Evolutionary conservation across 495 filamentous ascomycete genomes (phyloP).

Genomic region (Geoglossum glabrum): DNA sequence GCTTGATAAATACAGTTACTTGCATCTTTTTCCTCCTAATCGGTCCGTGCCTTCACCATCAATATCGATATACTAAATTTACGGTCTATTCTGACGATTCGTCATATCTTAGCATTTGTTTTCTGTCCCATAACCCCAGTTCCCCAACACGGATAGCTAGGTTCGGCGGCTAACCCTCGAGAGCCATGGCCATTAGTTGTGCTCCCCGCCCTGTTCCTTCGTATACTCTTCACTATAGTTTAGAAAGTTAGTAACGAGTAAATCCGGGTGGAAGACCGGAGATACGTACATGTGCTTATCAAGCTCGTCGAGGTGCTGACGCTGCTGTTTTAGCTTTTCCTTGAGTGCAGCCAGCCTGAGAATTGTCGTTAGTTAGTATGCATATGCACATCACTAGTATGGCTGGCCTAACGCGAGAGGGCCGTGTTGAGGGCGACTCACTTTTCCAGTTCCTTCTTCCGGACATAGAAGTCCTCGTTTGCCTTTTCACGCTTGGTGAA

Average conservation of each 20-base stretch:
- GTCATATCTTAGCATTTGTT: neutral
- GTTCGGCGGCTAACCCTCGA: too few species aligned
- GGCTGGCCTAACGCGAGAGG: neutral
- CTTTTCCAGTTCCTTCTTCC: constrained; percentile 72
- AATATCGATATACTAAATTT: neutral
- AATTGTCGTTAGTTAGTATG: neutral
- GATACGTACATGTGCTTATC: constrained; percentile 59
- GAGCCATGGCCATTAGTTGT: constrained; percentile 40
- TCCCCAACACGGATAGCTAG: too few species aligned
- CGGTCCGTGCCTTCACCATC: neutral
- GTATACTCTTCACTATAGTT: constrained; percentile 41
- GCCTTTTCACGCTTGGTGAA: constrained; percentile 86
- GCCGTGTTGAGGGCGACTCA: constrained; percentile 19
- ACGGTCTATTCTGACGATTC: neutral
- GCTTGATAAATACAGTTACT: neutral
- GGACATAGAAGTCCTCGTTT: constrained; percentile 63
- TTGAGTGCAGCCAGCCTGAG: constrained; percentile 39
- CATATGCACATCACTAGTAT: neutral
- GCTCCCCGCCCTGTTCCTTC: constrained; percentile 47
- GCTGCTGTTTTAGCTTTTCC: constrained; percentile 61
- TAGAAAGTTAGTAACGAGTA: neutral
- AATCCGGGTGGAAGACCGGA: neutral
- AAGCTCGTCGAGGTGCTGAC: constrained; percentile 62
- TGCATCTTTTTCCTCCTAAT: neutral
- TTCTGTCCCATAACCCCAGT: too few species aligned